These are phyloP conservation scores for Verticillium longisporum DNA, from an alignment of 2,329 filamentous ascomycete genomes.

Conservation along the genomic window DNA sequence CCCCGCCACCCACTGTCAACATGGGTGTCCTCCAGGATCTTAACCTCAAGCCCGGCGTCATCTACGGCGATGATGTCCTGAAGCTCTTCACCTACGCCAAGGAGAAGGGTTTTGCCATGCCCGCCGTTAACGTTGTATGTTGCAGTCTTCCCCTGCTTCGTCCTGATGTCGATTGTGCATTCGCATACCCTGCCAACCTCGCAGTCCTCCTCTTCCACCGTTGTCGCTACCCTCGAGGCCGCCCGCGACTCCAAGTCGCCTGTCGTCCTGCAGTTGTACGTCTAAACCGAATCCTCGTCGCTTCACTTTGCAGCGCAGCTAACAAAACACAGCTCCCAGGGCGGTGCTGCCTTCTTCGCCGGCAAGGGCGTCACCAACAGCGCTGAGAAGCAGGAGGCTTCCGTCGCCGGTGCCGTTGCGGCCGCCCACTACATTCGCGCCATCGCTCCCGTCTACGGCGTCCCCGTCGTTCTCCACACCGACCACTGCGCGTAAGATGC, in stretches of 20 bases:
- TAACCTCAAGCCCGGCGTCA: slow-evolving; percentile 46
- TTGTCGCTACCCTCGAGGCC: slow-evolving; percentile 84
- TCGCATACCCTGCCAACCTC: background rate
- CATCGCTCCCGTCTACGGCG: slow-evolving; percentile 77
- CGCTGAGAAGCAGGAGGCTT: slow-evolving; percentile 70
- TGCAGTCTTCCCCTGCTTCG: background rate
- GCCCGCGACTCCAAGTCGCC: slow-evolving; percentile 87
- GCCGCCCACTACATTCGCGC: slow-evolving; percentile 90
- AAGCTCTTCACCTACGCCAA: slow-evolving; percentile 84
- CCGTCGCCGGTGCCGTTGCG: slow-evolving; percentile 80
- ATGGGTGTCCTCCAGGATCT: slow-evolving; percentile 30
- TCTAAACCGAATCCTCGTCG: background rate
- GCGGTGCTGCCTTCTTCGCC: slow-evolving; percentile 87
- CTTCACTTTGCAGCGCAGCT: background rate
- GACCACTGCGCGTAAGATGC: slow-evolving; percentile 72
- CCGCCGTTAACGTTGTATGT: slow-evolving; percentile 70
- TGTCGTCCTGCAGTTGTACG: slow-evolving; percentile 77
- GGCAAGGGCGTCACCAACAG: slow-evolving; percentile 80
- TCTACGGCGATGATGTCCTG: slow-evolving; percentile 47
- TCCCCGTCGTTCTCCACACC: slow-evolving; percentile 91
- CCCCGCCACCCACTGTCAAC: slow-evolving; percentile 5
- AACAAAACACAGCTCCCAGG: slow-evolving; percentile 54
- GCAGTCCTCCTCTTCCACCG: slow-evolving; percentile 70
- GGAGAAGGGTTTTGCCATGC: slow-evolving; percentile 82
- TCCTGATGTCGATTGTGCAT: background rate